Base-by-base conservation (phyloP, 495 filamentous ascomycete genomes). In the Trichoderma orchidacearum region DNA sequence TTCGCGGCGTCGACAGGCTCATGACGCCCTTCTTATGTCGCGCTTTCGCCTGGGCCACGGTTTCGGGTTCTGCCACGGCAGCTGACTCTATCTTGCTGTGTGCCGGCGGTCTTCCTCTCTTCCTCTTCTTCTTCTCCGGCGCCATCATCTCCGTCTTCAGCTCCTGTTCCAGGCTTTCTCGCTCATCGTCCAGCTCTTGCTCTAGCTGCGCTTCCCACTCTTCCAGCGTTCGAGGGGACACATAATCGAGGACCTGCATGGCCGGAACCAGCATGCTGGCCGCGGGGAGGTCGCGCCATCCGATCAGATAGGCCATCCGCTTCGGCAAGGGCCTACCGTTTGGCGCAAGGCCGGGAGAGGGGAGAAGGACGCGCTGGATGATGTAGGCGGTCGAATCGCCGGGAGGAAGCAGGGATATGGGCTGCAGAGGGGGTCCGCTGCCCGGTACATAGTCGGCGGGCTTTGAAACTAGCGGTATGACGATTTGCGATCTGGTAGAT, bases 371-470 rank as follows among this genome's bases (percentile, higher is more conserved):
- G 45, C 74, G 69, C 61, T 74, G 68, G 62, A 75, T 61, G 53
- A 77, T 75, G 58, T 71, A 75, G 17, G 70, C 75, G 31, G 68
- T 68, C 15, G 72, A 69, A 51, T 76, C 75, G 54, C 62, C 54
- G 5, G 64, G 63, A 12, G 67, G 73, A 0, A 56, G 27, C 17
- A 77, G 57, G 23, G 63, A 55, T 27, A 75, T 61, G 7, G 64
- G 68, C n/a, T 66, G 65, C 1, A 65, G 58, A 0, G 67, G 68
- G 1, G 70, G 71, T 0, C 70, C 71, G 2, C 69, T 71, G 61
- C 70, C 70, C 27, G 61, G 68, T 23, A 65, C 63, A 53, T 75
- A 75, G 23, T 57, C 51, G 15, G 15, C 28, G 11, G 51, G 51
- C 21, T 55, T 55, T 17, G 53, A 34, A n/a, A 31, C 7, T 25